These are phyloP conservation scores for Drechslerella stenobrocha DNA, from an alignment of 2,329 filamentous ascomycete genomes.

Conservation along the genomic window DNA sequence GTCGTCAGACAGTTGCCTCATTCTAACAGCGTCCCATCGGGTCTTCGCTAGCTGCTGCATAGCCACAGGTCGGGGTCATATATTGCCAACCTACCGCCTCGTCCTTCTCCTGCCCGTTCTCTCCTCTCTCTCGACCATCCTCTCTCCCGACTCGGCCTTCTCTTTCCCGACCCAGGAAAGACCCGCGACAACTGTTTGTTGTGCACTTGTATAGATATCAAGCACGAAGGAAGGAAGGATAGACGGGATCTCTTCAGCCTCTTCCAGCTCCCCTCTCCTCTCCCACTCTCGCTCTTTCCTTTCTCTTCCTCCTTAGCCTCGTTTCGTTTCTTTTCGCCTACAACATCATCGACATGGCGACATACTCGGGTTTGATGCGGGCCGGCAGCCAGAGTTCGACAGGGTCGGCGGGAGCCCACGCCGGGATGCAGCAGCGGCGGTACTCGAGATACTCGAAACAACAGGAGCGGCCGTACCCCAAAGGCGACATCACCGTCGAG, in stretches of 20 bases:
- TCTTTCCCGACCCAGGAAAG: constrained; percentile 4
- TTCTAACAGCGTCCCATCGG: constrained; percentile 15
- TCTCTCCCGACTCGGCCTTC: neutral
- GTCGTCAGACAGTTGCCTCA: neutral
- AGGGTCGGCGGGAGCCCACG: constrained; percentile 18
- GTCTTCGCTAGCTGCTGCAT: neutral
- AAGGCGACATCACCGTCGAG: constrained; percentile 51
- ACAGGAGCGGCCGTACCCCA: constrained; percentile 49
- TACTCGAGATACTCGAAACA: constrained; percentile 48
- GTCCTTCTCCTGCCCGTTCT: neutral
- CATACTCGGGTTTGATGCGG: constrained; percentile 36
- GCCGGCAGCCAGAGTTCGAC: constrained; percentile 42
- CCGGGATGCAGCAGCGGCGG: constrained; percentile 37
- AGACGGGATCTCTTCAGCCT: constrained; percentile 14
- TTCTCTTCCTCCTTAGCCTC: constrained; percentile 13
- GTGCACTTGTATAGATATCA: neutral
- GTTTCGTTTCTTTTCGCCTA: constrained; percentile 1
- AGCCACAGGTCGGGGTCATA: neutral
- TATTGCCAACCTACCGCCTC: constrained; percentile 5
- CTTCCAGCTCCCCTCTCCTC: neutral
- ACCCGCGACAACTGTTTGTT: neutral
- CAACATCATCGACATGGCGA: constrained; percentile 20
- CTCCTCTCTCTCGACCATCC: neutral
- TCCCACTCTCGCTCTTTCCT: neutral
- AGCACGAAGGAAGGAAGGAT: neutral